phyloP scores from a whole-genome alignment of 148 eudicot genomes.

The Diospyros kaki region DNA sequence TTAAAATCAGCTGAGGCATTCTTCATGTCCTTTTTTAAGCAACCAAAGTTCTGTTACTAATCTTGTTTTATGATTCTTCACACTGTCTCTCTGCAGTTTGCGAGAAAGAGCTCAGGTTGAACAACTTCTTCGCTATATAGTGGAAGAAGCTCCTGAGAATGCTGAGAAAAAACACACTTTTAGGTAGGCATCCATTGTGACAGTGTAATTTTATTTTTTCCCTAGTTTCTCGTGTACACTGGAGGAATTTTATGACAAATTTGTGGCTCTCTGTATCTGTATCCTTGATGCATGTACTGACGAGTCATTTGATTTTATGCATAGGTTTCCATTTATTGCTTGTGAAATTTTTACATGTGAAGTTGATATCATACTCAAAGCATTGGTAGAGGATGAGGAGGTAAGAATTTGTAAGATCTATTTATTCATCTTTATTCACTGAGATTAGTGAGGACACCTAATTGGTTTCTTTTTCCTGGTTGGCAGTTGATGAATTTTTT shows the following conservation, averaged over 20 bases:
- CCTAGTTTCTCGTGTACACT: background rate
- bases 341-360: slow-evolving; percentile 97
- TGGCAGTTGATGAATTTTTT: slow-evolving; percentile 71
- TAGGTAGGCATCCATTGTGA: slow-evolving; percentile 45
- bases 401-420: slow-evolving; percentile 27
- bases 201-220: slow-evolving; percentile 2
- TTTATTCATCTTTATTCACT: slow-evolving; percentile 1
- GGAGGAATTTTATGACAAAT: background rate
- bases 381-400: slow-evolving; percentile 95
- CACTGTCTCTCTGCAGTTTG: slow-evolving; percentile 45
- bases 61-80: background rate
- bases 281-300: background rate
- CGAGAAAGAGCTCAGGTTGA: slow-evolving; percentile 70
- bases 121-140: slow-evolving; percentile 71
- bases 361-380: slow-evolving; percentile 87
- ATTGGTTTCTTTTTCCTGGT: slow-evolving; percentile 12
- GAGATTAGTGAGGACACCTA: background rate
- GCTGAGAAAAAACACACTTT: slow-evolving; percentile 69
- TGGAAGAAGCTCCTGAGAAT: slow-evolving; percentile 87
- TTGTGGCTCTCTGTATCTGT: background rate
- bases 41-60: background rate
- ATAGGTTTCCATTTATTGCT: slow-evolving; percentile 87
- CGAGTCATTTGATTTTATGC: slow-evolving; percentile 9
- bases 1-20: background rate
- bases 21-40: background rate